Percentiles rank a stretch among this genome's conserved stretches.
Conservation (phyloP, 1,284 basidiomycete species). For the Ceratobasidium sp. region DNA sequence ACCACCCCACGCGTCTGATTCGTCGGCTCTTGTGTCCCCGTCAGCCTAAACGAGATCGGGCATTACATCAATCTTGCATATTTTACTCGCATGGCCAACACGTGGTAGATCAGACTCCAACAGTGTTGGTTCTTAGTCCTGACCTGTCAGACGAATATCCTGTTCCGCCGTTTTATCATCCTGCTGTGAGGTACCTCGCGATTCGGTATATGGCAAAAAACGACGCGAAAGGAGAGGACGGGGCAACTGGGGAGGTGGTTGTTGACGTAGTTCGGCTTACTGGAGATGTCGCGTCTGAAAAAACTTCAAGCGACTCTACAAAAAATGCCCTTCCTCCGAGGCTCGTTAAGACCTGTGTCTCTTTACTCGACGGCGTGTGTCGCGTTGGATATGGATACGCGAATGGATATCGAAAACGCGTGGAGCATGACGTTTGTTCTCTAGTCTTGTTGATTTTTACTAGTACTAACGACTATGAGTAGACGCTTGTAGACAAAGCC, state of each 20-base stretch:
- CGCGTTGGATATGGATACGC: conserved; percentile 86
- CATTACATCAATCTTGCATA: conserved; percentile 81
- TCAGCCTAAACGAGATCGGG: conserved; percentile 74
- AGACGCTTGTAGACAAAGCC: conserved; percentile 78
- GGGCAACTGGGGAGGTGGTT: neutral
- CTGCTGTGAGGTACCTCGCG: conserved; percentile 76
- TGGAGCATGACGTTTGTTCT: conserved; percentile 76
- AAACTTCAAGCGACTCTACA: conserved; percentile 55
- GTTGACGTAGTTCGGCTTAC: too few relatives aligned
- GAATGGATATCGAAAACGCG: conserved; percentile 87
- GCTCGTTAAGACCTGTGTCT: conserved; percentile 82
- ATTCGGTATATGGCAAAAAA: conserved; percentile 73
- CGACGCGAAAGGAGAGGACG: neutral
- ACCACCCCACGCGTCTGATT: conserved; percentile 62
- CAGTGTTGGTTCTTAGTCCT: conserved; percentile 57
- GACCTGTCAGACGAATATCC: conserved; percentile 60
- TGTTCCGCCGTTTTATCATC: conserved; percentile 83
- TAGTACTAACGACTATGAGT: neutral
- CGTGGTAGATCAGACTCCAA: too few relatives aligned
- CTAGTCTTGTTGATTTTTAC: neutral
- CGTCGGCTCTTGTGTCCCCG: conserved; percentile 76
- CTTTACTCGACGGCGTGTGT: conserved; percentile 84
- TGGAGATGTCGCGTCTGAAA: too few relatives aligned
- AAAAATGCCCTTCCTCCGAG: conserved; percentile 67
- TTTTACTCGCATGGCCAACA: conserved; percentile 62